A percentile compares a stretch with the other conserved stretches of the same genome.
phyloP scores from a whole-genome alignment of 2,329 filamentous ascomycete species.

The Alternaria tenuissima region DNA sequence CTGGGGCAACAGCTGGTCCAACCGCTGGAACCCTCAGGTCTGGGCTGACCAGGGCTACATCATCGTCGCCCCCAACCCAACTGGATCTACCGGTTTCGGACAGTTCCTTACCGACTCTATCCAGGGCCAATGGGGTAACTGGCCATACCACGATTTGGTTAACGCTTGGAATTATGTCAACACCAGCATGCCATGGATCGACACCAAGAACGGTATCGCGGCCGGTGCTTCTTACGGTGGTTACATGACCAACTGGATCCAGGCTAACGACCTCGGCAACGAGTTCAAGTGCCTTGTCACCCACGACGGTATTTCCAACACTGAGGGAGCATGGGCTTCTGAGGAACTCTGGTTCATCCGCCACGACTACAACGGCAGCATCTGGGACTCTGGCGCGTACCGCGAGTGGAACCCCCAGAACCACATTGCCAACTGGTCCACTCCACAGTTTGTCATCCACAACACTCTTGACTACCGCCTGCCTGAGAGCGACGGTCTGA shows the following conservation, averaged over 20 bases:
- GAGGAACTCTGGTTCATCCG: constrained; percentile 63
- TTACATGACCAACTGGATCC: constrained; percentile 77
- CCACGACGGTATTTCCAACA: constrained; percentile 84
- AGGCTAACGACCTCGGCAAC: constrained; percentile 81
- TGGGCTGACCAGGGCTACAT: constrained; percentile 90
- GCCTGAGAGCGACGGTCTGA: constrained; percentile 82
- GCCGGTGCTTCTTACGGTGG: constrained; percentile 67
- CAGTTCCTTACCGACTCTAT: constrained; percentile 80
- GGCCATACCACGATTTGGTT: constrained; percentile 83
- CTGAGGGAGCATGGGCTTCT: constrained; percentile 54
- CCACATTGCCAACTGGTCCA: constrained; percentile 75
- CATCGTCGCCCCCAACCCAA: constrained; percentile 82
- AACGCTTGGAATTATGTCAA: constrained; percentile 79
- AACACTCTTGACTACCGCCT: constrained; percentile 90
- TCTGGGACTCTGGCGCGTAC: constrained; percentile 55
- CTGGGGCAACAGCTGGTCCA: constrained; percentile 79
- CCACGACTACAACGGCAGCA: constrained; percentile 53
- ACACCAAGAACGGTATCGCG: constrained; percentile 75
- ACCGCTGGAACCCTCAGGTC: constrained; percentile 83
- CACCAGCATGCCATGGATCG: constrained; percentile 70
- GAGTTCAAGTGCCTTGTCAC: constrained; percentile 89
- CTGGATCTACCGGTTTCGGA: constrained; percentile 85
- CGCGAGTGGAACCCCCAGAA: constrained; percentile 65
- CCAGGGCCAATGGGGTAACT: constrained; percentile 81
- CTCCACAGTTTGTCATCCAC: constrained; percentile 89